phyloP scores from a whole-genome alignment of 2,329 filamentous ascomycete genomes.

The Fusarium fracticaudum region DNA sequence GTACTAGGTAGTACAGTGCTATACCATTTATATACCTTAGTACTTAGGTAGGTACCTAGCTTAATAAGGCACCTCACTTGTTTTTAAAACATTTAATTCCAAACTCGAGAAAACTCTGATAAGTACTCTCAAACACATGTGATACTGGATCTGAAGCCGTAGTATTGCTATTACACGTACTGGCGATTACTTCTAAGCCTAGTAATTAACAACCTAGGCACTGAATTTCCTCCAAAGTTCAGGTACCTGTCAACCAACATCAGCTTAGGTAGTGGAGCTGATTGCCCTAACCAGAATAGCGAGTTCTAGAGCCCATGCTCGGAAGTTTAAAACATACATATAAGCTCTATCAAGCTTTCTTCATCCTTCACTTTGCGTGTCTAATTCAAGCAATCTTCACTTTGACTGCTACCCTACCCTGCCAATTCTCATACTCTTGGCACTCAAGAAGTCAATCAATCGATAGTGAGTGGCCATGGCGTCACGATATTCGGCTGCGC shows the following conservation, averaged over 20 bases:
- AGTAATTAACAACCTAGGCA: background rate
- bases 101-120: background rate
- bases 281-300: conserved; percentile 20
- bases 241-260: background rate
- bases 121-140: background rate
- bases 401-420: background rate
- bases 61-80: background rate
- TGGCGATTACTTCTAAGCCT: background rate
- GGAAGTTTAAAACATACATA: conserved; percentile 8
- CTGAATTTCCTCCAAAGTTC: background rate
- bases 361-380: conserved; percentile 20
- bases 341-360: conserved; percentile 23
- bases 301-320: background rate
- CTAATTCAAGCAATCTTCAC: background rate
- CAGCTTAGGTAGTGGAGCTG: background rate
- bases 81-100: background rate
- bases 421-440: background rate
- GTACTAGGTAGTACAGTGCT: background rate
- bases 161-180: background rate
- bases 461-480: conserved; percentile 54
- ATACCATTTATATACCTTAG: background rate
- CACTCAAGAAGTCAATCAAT: background rate
- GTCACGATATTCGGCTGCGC: conserved; percentile 70
- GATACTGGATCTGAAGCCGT: background rate
- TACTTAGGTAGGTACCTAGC: background rate